Percentiles rank a stretch among this genome's conserved stretches.
These are phyloP conservation scores for Penicillium argentinense DNA, from an alignment of 495 filamentous ascomycete species.

Conservation along the genomic window DNA sequence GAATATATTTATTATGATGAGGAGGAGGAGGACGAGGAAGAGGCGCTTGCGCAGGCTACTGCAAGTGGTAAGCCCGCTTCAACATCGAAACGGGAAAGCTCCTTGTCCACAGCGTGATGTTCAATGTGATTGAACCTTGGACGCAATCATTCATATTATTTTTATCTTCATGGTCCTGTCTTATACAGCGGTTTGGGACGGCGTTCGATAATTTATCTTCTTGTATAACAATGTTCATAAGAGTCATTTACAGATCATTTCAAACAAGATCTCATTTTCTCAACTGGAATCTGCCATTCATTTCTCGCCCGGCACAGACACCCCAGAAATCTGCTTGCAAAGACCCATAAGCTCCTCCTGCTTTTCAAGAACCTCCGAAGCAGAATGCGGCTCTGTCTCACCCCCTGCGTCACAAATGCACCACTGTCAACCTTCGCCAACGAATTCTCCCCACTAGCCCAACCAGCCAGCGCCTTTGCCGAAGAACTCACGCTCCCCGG, in stretches of 20 bases:
- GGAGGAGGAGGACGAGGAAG: slow-evolving; percentile 24
- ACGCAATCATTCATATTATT: slow-evolving; percentile 2
- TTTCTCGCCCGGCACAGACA: slow-evolving; percentile 12
- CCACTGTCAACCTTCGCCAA: slow-evolving; percentile 26
- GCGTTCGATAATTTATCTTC: slow-evolving; percentile 18
- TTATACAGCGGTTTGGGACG: slow-evolving; percentile 27
- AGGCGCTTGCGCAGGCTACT: neutral
- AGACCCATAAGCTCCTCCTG: slow-evolving; percentile 33
- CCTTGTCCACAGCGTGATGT: neutral
- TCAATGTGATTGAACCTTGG: neutral
- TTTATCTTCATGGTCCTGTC: slow-evolving; percentile 12
- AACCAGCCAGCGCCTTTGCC: slow-evolving; percentile 44
- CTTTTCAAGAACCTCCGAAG: slow-evolving; percentile 28
- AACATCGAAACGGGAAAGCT: slow-evolving; percentile 5
- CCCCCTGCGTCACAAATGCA: slow-evolving; percentile 29
- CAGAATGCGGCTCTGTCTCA: slow-evolving; percentile 22
- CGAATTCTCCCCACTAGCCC: slow-evolving; percentile 38
- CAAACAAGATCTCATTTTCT: neutral
- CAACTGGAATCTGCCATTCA: neutral
- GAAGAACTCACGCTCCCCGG: slow-evolving; percentile 46
- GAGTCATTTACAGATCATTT: slow-evolving; percentile 2
- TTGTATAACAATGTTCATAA: slow-evolving; percentile 30
- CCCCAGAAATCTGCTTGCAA: slow-evolving; percentile 33
- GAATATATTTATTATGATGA: slow-evolving; percentile 44
- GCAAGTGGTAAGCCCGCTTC: neutral